These are phyloP conservation scores for Salix dunnii DNA, from an alignment of 345 rosid species.

Conservation along the genomic window DNA sequence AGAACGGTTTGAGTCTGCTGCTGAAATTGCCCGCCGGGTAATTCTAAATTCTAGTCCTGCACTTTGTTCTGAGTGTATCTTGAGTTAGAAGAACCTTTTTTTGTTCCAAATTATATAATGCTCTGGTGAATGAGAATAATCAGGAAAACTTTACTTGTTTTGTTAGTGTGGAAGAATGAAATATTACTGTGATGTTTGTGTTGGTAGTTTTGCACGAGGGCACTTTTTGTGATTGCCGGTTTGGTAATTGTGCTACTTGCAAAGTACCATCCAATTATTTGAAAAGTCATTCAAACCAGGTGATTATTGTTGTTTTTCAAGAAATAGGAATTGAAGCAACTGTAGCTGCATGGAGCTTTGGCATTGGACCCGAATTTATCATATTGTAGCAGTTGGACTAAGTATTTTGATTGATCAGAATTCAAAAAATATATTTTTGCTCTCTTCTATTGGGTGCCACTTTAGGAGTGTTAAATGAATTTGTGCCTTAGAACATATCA, in stretches of 20 bases:
- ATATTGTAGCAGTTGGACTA: neutral
- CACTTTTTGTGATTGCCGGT: neutral
- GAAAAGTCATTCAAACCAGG: neutral
- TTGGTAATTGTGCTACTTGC: neutral
- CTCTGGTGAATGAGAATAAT: neutral
- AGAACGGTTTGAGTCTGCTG: constrained; percentile 60
- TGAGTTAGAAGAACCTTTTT: neutral
- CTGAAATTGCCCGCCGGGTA: constrained; percentile 71
- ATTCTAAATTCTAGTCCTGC: neutral
- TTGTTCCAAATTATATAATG: neutral
- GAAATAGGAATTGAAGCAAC: neutral
- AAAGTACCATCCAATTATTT: neutral
- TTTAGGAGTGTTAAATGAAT: neutral
- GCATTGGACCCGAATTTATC: neutral
- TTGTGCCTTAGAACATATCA: neutral
- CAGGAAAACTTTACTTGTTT: neutral
- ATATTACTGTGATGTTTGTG: neutral
- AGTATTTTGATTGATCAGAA: neutral
- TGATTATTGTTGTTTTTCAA: neutral
- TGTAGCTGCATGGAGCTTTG: neutral
- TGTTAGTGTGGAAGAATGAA: neutral
- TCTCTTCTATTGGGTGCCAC: neutral
- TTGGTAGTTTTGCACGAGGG: neutral
- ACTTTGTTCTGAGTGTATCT: neutral
- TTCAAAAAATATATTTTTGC: too few relatives aligned